Conservation (phyloP, 495 filamentous ascomycete species). For the Cenococcum geophilum region DNA sequence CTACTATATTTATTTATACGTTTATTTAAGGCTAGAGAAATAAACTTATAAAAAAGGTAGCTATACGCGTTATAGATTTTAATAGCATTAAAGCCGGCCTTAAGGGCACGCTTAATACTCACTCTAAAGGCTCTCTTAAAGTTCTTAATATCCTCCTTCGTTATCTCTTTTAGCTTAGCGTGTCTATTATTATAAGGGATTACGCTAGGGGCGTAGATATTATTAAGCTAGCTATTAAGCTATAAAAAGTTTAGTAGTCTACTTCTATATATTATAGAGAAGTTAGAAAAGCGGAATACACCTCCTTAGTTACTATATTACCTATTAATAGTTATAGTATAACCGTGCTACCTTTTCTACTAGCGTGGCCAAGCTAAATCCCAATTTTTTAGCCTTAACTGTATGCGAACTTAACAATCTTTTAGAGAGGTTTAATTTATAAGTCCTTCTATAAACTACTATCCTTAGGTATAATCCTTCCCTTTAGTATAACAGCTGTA, state of each 20-base stretch:
- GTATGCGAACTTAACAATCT: constrained; percentile 54
- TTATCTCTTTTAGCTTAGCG: constrained; percentile 53
- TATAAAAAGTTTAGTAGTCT: not conserved
- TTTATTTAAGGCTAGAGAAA: constrained; percentile 38
- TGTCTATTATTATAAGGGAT: constrained; percentile 45
- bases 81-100: constrained; percentile 65
- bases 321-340: constrained; percentile 52
- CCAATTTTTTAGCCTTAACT: constrained; percentile 61
- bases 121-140: constrained; percentile 56
- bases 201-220: constrained; percentile 55
- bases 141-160: constrained; percentile 54
- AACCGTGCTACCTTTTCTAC: constrained; percentile 61
- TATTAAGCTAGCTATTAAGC: constrained; percentile 56
- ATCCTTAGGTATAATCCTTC: constrained; percentile 68
- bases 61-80: constrained; percentile 41
- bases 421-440: constrained; percentile 59
- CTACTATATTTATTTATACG: constrained; percentile 42
- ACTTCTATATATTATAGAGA: not conserved
- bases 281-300: constrained; percentile 32
- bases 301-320: constrained; percentile 46
- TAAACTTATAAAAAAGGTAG: constrained; percentile 38
- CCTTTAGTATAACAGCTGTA: constrained; percentile 58
- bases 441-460: constrained; percentile 62
- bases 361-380: constrained; percentile 70
- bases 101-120: constrained; percentile 54